Evolutionary conservation across 192 early-diverging fungal genomes (phyloP), one percentile per base, ranked within the genome.

Genomic region (Umbelopsis ramanniana): DNA sequence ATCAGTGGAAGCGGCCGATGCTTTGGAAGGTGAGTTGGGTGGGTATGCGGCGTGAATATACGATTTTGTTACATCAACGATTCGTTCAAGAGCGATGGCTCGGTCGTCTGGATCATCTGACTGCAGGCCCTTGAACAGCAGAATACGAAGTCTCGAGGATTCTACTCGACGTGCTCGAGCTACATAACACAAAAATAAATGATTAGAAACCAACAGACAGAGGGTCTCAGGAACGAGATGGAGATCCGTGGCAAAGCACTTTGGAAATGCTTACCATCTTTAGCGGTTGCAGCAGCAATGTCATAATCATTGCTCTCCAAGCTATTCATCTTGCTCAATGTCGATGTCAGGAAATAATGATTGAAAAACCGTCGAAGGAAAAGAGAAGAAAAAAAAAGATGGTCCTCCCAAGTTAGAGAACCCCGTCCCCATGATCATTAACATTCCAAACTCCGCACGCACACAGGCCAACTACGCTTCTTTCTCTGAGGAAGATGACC

Each of bases 61-160:
- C 8, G 75, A 77, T 50, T 81, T 81, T n/a, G 74, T 76, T n/a
- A 81, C 79, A 38, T 77, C 75, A 26, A 81, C 68, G 38, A 81
- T 81, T 40, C 72, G 70, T 24, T 81, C 75, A 15, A 81, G 55
- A 12, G 69, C 68, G 3, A n/a, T 22, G 14, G 33, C 37, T 55
- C 79, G 23, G 9, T 74, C 71, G 4, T 52, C 47, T 1, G 52
- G 23, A 7, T 40, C 48, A 29, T 81, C 79, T 26, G 72, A 70
- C 54, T 81, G 79, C 29, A 81, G 55, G 15, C 69, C 69, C 43
- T 76, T 77, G 47, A 81, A 81, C 24, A 81, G 68, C 23, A 72
- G 68, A 23, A 77, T 81, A 24, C 79, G 75, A 21, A 74, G 68
- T 40, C 79, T 67, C 35, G 72, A 81, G 10, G 72, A 74, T 66